Conservation (phyloP, 495 filamentous ascomycete species). For the Neurospora sp. region DNA sequence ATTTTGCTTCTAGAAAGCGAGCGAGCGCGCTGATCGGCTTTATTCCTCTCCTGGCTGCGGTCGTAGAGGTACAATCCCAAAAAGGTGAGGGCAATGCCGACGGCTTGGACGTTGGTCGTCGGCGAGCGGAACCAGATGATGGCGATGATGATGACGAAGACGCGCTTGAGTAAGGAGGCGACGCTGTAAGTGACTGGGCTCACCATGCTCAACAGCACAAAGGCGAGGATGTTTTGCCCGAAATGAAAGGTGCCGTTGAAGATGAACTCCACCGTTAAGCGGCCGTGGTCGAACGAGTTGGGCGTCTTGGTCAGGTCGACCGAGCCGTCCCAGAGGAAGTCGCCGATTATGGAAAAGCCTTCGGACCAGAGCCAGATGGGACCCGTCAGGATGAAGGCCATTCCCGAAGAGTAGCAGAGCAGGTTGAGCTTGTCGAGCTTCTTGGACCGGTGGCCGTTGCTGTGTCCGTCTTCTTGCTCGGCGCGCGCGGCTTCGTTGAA, state of each 20-base stretch:
- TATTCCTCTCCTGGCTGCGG: slow-evolving; percentile 73
- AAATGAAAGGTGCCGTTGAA: slow-evolving; percentile 99
- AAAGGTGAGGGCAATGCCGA: slow-evolving; percentile 83
- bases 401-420: slow-evolving; percentile 86
- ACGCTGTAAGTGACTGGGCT: slow-evolving; percentile 97
- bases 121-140: slow-evolving; percentile 92
- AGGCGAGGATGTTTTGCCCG: slow-evolving; percentile 89
- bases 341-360: slow-evolving; percentile 62
- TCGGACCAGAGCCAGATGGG: slow-evolving; percentile 93
- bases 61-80: slow-evolving; percentile 94
- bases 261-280: slow-evolving; percentile 71
- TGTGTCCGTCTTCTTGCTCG: slow-evolving; percentile 49
- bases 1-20: slow-evolving; percentile 33
- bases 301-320: slow-evolving; percentile 50
- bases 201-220: slow-evolving; percentile 80
- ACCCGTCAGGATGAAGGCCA: slow-evolving; percentile 83
- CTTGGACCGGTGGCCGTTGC: slow-evolving; percentile 41
- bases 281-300: slow-evolving; percentile 67
- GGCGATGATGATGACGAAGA: slow-evolving; percentile 91
- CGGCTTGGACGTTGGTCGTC: slow-evolving; percentile 71
- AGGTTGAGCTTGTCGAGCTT: slow-evolving; percentile 97
- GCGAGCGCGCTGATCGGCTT: slow-evolving; percentile 63
- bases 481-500: slow-evolving; percentile 88
- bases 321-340: slow-evolving; percentile 60
- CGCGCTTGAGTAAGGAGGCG: slow-evolving; percentile 87